Evolutionary conservation across 2,329 filamentous ascomycete species (phyloP), one percentile per base, ranked within the genome.

Genomic region (Pestalotiopsis sp.): DNA sequence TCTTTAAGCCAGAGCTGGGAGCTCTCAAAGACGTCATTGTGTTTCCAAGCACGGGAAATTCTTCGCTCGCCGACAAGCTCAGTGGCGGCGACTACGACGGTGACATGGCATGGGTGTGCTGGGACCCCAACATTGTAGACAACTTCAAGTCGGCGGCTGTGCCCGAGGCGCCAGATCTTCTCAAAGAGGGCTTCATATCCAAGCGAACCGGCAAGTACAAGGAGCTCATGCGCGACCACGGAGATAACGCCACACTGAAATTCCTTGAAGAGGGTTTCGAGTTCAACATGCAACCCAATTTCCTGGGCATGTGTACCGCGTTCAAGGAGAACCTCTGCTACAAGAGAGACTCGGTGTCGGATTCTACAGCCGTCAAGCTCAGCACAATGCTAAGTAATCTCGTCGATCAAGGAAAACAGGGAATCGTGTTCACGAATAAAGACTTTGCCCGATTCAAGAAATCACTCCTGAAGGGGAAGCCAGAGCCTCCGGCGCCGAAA

Each of bases 1-100:
- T 90, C 0, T 88, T 85, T 68, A 84, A 81, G n/a, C 83, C 84
- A 0, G 84, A 89, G 56, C 80, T 95, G 0, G 86, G 89, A 3
- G 86, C 88, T 2, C 78, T 97, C 0, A 91, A 91, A 69, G 91
- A 98, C 72, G 89, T 97, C 1, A 84, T 96, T 14, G 85, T 98
- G 0, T 98, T 98, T 71, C 84, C 92, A 0, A 83, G 82, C 0
- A 86, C 85, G 68, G 92, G 92, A 0, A 75, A 84, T 30, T 80
- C 79, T 0, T 87, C 92, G 0, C 82, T 94, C 0, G 93, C 92
- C 0, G 86, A 88, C 9, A 89, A 90, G 72, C 81, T 95, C 0
- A 93, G 92, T 1, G 93, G 93, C 0, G 93, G 93, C 0, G 93
- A 95, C 73, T 95, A 94, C 70, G 92, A 95, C 71, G 93, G 93